Percentiles rank a stretch among this genome's conserved stretches.
Evolutionary conservation across 257 asterid species (phyloP).

Genomic region (Solanum arcanum): DNA sequence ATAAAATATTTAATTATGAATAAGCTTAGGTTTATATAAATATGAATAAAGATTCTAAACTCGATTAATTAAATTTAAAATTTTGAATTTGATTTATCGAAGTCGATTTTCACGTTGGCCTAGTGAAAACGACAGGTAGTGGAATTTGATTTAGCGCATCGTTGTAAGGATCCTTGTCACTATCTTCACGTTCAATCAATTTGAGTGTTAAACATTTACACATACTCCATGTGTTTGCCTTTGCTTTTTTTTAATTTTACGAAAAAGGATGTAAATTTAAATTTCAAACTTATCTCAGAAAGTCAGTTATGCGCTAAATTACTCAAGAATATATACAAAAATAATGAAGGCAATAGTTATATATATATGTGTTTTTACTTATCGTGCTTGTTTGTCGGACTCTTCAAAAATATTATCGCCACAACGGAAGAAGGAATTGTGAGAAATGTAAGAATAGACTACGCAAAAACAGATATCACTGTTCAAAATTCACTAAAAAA

Average conservation of each 20-base stretch:
- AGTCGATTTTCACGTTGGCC: neutral
- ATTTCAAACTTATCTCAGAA: rapidly evolving
- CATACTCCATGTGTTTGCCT: neutral
- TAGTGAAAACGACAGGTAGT: neutral
- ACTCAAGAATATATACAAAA: too few species aligned
- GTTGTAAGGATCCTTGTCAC: neutral
- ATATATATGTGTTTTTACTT: too few species aligned
- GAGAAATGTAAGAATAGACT: neutral
- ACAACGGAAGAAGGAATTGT: neutral
- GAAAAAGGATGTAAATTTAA: too few species aligned
- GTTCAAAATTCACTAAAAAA: neutral
- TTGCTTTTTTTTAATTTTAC: too few species aligned
- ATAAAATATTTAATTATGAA: too few species aligned
- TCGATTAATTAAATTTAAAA: neutral
- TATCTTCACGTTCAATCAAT: neutral
- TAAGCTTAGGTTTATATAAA: neutral
- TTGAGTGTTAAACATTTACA: neutral
- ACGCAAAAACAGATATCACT: neutral
- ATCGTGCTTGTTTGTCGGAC: neutral
- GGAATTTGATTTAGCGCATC: neutral
- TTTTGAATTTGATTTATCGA: neutral
- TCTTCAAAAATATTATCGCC: neutral
- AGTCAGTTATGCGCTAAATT: too few species aligned
- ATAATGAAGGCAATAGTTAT: too few species aligned
- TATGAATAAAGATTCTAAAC: too few species aligned